Evolutionary conservation across 2,329 filamentous ascomycete genomes (phyloP), one percentile per base, ranked within the genome.

Genomic region (Cytospora paraplurivora): DNA sequence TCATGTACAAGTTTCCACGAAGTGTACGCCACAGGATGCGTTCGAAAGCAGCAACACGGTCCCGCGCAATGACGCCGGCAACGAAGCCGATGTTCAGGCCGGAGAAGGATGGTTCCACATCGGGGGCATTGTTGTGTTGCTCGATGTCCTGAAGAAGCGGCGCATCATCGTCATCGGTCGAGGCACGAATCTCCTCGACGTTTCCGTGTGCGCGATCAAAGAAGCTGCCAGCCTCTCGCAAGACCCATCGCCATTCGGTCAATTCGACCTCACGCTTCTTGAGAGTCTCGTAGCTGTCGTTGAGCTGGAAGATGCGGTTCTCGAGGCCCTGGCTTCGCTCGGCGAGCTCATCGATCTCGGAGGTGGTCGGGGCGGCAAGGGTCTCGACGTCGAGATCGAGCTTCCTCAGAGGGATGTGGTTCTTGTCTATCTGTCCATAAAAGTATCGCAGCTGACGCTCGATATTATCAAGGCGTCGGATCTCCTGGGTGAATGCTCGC

Each of bases 1-100:
- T 99, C 95, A 99, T 99, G 84, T 98, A 99, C 68, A 99, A 81
- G 77, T 99, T 99, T 72, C 95, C 95, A 76, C 95, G 92, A 50
- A 99, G 86, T 0, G 96, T 97, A 72, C 95, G 88, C 95, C 95
- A 99, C 58, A 99, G 83, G 70, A 99, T 99, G 65, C 95, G 90
- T 80, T 99, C 96, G 74, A 99, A 99, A 33, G 94, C 91, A 15
- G 89, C 93, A 66, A 99, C 94, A 57, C 94, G 88, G 73, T 98
- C 94, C 61, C 95, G 88, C 44, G 91, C 87, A 71, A 99, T 98
- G 71, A 98, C 95, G 77, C 95, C 95, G 61, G 95, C 91, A 59
- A 99, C 94, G 72, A 99, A 99, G 11, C 95, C 95, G 74, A 99
- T 99, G 79, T 98, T 97, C 91, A 98, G 96, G 67, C 93, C 92